These are phyloP conservation scores for Cladobotryum protrusum DNA, from an alignment of 2,329 filamentous ascomycete genomes.

Conservation along the genomic window DNA sequence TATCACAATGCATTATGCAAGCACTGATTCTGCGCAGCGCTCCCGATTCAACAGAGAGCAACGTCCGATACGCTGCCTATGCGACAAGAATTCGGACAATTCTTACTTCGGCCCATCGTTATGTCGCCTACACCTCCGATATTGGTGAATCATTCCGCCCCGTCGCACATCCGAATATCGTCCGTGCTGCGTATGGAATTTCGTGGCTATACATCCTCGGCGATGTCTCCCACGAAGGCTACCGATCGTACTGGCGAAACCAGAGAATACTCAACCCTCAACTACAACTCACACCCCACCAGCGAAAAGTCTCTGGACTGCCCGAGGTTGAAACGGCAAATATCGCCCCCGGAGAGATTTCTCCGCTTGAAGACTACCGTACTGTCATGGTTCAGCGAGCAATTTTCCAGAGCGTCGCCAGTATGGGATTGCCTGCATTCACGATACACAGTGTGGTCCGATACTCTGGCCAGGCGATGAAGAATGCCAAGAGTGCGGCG, in stretches of 20 bases:
- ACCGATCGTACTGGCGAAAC: constrained; percentile 89
- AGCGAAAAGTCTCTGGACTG: constrained; percentile 44
- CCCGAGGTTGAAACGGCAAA: constrained; percentile 25
- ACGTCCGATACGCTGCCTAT: constrained; percentile 88
- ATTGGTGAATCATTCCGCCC: constrained; percentile 96
- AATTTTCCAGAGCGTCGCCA: constrained; percentile 83
- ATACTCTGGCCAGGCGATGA: constrained; percentile 83
- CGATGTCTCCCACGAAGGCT: constrained; percentile 88
- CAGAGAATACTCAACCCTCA: constrained; percentile 67
- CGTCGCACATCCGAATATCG: constrained; percentile 76
- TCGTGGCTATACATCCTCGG: constrained; percentile 91
- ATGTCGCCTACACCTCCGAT: constrained; percentile 94
- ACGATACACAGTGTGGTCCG: constrained; percentile 90
- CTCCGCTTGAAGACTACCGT: constrained; percentile 82
- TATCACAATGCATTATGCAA: constrained; percentile 7
- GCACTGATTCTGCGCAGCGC: constrained; percentile 22
- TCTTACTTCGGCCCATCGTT: constrained; percentile 83
- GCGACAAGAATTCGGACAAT: constrained; percentile 79
- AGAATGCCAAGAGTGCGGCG: constrained; percentile 67
- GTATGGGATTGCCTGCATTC: constrained; percentile 89
- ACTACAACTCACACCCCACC: constrained; percentile 45
- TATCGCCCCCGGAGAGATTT: constrained; percentile 37
- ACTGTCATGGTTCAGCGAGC: constrained; percentile 87
- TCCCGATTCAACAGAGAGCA: constrained; percentile 75
- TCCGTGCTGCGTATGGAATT: constrained; percentile 78